Evolutionary conservation across 2,329 filamentous ascomycete species (phyloP), one percentile per base, ranked within the genome.

Genomic region (Aspergillus felis): DNA sequence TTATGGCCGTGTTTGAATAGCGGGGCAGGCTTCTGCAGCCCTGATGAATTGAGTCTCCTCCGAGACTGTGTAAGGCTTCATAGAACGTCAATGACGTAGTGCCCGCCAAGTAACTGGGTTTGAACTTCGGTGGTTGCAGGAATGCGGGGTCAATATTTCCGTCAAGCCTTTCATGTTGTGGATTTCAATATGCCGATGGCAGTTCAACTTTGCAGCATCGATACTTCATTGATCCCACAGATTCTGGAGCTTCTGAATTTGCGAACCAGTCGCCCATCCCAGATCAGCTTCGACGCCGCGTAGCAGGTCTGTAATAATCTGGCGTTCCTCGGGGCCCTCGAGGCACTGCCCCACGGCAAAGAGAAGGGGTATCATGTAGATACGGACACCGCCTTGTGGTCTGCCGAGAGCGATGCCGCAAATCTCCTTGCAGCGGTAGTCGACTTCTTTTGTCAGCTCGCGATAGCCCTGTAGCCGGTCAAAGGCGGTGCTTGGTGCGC

Each of bases 341-440:
- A 86, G 68, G 61, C 83, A 85, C 61, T 85, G 81, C 1, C 84
- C 84, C 8, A 84, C 82, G 2, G 84, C 83, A 68, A 83, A 85
- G 3, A 87, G 72, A 5, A 84, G 78, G 57, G 86, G 83, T 1
- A 85, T 76, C 61, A 81, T 80, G 62, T 84, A 80, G 24, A 86
- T 80, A n/a, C 82, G 78, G 2, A 84, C 81, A 12, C 79, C 80
- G 46, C 81, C 81, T 46, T 83, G 80, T 3, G 82, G 81, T 52
- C 82, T 76, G 12, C 79, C 81, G 7, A 84, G 71, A 2, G 82
- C 81, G 57, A 86, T 85, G 2, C 82, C 82, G 51, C 82, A 80
- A 32, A 87, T 84, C 64, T 86, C 82, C 49, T 81, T 79, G 56
- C 80, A 81, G 62, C 86, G 83, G 59, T 77, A 76, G 50, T 82